A percentile compares a stretch with the other conserved stretches of the same genome.
Evolutionary conservation across 1,284 basidiomycete genomes (phyloP).

Genomic region (Ganoderma meredithae): DNA sequence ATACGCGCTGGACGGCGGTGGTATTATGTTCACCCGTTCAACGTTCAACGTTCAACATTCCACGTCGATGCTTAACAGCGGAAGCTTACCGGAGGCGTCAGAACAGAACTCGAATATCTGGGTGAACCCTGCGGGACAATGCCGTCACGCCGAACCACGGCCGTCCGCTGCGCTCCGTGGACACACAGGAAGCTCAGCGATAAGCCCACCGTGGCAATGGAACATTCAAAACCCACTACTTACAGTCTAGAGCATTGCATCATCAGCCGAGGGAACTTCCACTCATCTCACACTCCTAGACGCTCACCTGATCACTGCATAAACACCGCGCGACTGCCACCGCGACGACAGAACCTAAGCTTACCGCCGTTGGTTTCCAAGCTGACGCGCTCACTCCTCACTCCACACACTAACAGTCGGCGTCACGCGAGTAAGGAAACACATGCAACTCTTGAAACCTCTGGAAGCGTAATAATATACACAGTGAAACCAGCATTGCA

Average conservation of each 20-base stretch:
- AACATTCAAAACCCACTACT: not conserved
- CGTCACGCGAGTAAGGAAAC: not conserved
- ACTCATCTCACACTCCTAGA: not conserved
- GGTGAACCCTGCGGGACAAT: not conserved
- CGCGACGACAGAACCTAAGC: not conserved
- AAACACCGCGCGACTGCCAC: not conserved
- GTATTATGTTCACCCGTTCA: no score
- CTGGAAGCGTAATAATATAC: conserved; percentile 15
- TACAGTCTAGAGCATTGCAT: not conserved
- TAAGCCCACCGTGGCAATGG: not conserved
- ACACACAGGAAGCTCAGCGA: not conserved
- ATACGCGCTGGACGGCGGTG: no score
- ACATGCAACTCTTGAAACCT: not conserved
- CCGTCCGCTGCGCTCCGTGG: not conserved
- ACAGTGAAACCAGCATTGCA: conserved; percentile 2
- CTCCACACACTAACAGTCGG: not conserved
- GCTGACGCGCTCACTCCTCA: not conserved
- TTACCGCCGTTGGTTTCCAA: not conserved
- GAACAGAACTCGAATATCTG: not conserved
- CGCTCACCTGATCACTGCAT: not conserved
- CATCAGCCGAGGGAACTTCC: not conserved
- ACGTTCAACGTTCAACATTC: no score
- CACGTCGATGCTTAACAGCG: not conserved
- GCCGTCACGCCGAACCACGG: not conserved
- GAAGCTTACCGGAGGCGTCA: not conserved